Percentiles rank a stretch among this genome's conserved stretches.
These are phyloP conservation scores for Pyrenophora teres DNA, from an alignment of 2,329 filamentous ascomycete genomes.

Conservation along the genomic window DNA sequence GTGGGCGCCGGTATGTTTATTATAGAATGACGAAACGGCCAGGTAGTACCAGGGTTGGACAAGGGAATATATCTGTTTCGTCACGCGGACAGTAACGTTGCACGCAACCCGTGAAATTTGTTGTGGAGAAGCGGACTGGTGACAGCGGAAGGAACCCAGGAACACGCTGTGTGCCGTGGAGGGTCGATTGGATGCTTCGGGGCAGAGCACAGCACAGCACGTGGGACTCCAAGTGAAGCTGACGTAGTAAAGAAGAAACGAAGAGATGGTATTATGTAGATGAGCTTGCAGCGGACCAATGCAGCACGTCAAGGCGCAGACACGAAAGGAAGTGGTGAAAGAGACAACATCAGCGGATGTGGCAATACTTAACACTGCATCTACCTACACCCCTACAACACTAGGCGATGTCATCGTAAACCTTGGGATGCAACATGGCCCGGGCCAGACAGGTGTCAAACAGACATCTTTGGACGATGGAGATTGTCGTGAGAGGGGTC, in stretches of 20 bases:
- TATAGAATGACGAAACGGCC: background rate
- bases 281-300: slow-evolving; percentile 2
- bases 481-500: slow-evolving; percentile 10
- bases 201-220: background rate
- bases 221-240: background rate
- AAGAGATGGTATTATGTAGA: slow-evolving; percentile 15
- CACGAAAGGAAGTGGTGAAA: slow-evolving; percentile 5
- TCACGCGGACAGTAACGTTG: slow-evolving; percentile 13
- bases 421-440: slow-evolving; percentile 14
- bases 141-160: slow-evolving; percentile 8
- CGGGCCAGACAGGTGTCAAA: slow-evolving; percentile 10
- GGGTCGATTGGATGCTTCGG: background rate
- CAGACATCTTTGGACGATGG: slow-evolving; percentile 4
- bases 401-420: slow-evolving; percentile 1
- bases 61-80: slow-evolving; percentile 3
- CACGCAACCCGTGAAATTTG: slow-evolving; percentile 23
- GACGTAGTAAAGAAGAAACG: slow-evolving; percentile 9
- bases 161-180: background rate
- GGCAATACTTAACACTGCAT: slow-evolving; percentile 14
- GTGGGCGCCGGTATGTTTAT: background rate
- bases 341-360: slow-evolving; percentile 2
- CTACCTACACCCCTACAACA: slow-evolving; percentile 6
- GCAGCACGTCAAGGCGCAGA: slow-evolving; percentile 30
- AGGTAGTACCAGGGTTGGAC: background rate
- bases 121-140: slow-evolving; percentile 17